These are phyloP conservation scores for Lippia alba DNA, from an alignment of 305 asterid genomes.

Conservation along the genomic window DNA sequence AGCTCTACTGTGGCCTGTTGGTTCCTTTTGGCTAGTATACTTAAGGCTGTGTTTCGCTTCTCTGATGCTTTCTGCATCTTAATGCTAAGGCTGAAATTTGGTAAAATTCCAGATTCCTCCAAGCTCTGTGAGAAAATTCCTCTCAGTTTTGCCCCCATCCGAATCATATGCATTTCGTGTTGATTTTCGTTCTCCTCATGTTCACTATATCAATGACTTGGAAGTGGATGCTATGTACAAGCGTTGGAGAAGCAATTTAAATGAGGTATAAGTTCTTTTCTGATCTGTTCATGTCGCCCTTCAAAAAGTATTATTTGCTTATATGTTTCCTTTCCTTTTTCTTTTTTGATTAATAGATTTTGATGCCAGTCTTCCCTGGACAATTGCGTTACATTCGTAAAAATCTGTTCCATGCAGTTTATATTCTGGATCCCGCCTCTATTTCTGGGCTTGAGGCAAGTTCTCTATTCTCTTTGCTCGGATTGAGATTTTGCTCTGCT, in stretches of 20 bases:
- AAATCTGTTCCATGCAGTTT: conserved; percentile 94
- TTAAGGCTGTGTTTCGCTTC: conserved; percentile 29
- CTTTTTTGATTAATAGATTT: conserved; percentile 55
- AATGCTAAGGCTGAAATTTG: conserved; percentile 13
- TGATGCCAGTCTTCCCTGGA: conserved; percentile 99
- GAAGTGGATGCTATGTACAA: conserved; percentile 92
- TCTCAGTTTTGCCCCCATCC: conserved; percentile 85
- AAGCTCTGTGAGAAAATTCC: conserved; percentile 75
- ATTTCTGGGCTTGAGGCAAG: conserved; percentile 91
- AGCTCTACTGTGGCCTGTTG: conserved; percentile 14
- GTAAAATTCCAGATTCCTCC: conserved; percentile 73
- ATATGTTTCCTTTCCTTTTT: conserved; percentile 11
- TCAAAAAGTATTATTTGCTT: conserved; percentile 31
- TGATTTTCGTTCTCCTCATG: conserved; percentile 92
- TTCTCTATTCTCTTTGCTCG: conserved; percentile 20
- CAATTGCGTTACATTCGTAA: conserved; percentile 97
- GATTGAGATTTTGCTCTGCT: conserved; percentile 28
- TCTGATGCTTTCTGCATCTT: conserved; percentile 30
- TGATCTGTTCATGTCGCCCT: conserved; percentile 19
- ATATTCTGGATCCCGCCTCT: conserved; percentile 91
- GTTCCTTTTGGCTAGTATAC: conserved; percentile 24
- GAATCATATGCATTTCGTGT: conserved; percentile 81
- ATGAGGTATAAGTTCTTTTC: conserved; percentile 63
- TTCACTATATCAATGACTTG: conserved; percentile 90
- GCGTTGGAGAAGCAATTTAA: conserved; percentile 94